These are phyloP conservation scores for Amanita jacksonii DNA, from an alignment of 768 basidiomycete species.

Conservation along the genomic window DNA sequence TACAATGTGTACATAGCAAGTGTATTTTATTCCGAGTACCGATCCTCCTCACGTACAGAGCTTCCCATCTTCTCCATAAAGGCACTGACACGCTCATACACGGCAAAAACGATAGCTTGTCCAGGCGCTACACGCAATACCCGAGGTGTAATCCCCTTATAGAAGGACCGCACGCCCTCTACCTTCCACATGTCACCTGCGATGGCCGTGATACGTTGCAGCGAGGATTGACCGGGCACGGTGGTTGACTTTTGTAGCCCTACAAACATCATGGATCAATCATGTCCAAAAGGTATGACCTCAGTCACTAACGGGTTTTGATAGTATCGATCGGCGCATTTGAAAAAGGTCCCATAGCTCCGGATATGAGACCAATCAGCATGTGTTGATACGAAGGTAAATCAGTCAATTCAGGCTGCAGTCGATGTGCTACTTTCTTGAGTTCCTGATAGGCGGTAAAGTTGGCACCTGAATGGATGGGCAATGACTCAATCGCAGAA, in stretches of 20 bases:
- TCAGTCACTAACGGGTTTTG: slow-evolving; percentile 71
- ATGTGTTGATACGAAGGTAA: slow-evolving; percentile 96
- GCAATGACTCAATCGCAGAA: slow-evolving; percentile 4
- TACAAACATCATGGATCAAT: slow-evolving; percentile 17
- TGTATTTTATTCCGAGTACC: slow-evolving; percentile 60
- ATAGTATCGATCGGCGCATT: slow-evolving; percentile 95
- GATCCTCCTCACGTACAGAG: slow-evolving; percentile 45
- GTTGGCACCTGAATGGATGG: slow-evolving; percentile 60
- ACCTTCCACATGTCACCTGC: slow-evolving; percentile 88
- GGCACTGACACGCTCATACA: slow-evolving; percentile 82
- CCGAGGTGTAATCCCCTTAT: slow-evolving; percentile 97
- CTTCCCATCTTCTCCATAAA: slow-evolving; percentile 62
- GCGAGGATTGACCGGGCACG: slow-evolving; percentile 61
- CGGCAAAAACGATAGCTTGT: slow-evolving; percentile 94
- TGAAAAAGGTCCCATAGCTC: slow-evolving; percentile 97
- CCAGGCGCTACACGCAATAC: slow-evolving; percentile 96
- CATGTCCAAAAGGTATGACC: not conserved
- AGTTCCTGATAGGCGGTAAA: slow-evolving; percentile 98
- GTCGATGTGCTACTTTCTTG: slow-evolving; percentile 69
- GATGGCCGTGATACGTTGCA: slow-evolving; percentile 72
- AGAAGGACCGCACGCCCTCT: slow-evolving; percentile 87
- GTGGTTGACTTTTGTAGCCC: slow-evolving; percentile 83
- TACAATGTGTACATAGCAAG: too few species aligned
- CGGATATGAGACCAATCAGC: slow-evolving; percentile 89
- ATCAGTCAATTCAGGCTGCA: slow-evolving; percentile 71